Percentiles rank a stretch among this genome's conserved stretches.
Conservation (phyloP, 306 rosid genomes). For the Hylodesmum podocarpum region DNA sequence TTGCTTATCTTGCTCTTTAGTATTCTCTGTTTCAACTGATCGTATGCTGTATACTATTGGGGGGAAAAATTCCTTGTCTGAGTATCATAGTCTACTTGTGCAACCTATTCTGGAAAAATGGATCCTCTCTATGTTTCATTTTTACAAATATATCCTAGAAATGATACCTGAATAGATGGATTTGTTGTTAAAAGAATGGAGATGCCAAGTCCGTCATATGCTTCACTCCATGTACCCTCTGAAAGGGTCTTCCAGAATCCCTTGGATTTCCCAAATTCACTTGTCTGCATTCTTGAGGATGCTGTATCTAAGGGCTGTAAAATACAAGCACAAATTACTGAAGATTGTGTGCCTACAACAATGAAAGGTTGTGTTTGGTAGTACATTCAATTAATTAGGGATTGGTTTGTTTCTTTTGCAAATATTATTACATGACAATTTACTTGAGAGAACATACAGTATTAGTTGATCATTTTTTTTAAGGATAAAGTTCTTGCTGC, state of each 20-base stretch:
- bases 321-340: slow-evolving; percentile 30
- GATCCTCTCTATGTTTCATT: slow-evolving; percentile 18
- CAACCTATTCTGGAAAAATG: slow-evolving; percentile 15
- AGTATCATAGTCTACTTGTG: slow-evolving; percentile 11
- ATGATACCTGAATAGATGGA: slow-evolving; percentile 86
- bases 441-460: neutral
- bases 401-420: neutral
- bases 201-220: slow-evolving; percentile 86
- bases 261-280: slow-evolving; percentile 93
- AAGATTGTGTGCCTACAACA: neutral
- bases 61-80: slow-evolving; percentile 19
- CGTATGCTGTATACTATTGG: slow-evolving; percentile 80
- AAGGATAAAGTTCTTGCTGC: neutral
- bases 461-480: neutral
- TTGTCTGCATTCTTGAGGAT: slow-evolving; percentile 93
- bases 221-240: slow-evolving; percentile 84
- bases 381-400: neutral
- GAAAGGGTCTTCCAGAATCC: slow-evolving; percentile 91
- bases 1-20: slow-evolving; percentile 51
- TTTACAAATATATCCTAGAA: slow-evolving; percentile 2
- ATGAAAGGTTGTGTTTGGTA: neutral
- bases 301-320: slow-evolving; percentile 90
- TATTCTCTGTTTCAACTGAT: slow-evolving; percentile 78
- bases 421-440: neutral
- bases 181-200: slow-evolving; percentile 92